Percentiles rank a stretch among this genome's conserved stretches.
These are phyloP conservation scores for Naganishia randhawae DNA, from an alignment of 768 basidiomycete genomes.

Conservation along the genomic window DNA sequence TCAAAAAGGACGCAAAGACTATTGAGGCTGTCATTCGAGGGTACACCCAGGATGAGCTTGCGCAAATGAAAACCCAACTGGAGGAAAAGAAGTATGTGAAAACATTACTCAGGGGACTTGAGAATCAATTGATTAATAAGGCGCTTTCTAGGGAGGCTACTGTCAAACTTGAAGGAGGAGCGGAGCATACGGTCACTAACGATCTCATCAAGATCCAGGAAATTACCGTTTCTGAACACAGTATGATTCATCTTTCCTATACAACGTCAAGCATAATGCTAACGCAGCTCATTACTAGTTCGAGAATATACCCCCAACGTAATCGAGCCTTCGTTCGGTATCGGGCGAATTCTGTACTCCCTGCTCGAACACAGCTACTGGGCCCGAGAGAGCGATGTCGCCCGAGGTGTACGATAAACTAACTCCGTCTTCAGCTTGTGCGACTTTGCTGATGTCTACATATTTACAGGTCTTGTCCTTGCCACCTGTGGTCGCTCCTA, in stretches of 20 bases:
- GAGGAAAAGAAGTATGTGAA: conserved; percentile 35
- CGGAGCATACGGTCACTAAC: conserved; percentile 66
- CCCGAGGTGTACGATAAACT: conserved; percentile 69
- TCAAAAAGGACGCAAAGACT: conserved; percentile 72
- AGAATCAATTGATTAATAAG: conserved; percentile 49
- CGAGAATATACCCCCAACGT: conserved; percentile 96
- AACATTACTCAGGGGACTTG: conserved; percentile 56
- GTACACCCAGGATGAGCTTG: conserved; percentile 63
- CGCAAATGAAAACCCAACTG: conserved; percentile 67
- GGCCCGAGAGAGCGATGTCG: conserved; percentile 85
- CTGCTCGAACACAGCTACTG: conserved; percentile 95
- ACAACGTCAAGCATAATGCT: not conserved
- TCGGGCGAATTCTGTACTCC: conserved; percentile 90
- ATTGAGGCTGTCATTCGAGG: conserved; percentile 57
- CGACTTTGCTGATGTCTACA: not conserved
- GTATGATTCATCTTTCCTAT: conserved; percentile 50
- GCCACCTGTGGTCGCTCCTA: conserved; percentile 83
- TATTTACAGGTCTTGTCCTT: conserved; percentile 74
- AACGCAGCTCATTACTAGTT: conserved; percentile 56
- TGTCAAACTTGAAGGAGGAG: conserved; percentile 58
- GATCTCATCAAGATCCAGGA: conserved; percentile 72
- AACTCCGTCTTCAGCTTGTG: conserved; percentile 27
- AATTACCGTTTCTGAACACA: conserved; percentile 80
- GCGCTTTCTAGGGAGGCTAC: conserved; percentile 47
- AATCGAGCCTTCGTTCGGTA: conserved; percentile 96